These are phyloP conservation scores for Collybia nuda DNA, from an alignment of 768 basidiomycete genomes.

Conservation along the genomic window DNA sequence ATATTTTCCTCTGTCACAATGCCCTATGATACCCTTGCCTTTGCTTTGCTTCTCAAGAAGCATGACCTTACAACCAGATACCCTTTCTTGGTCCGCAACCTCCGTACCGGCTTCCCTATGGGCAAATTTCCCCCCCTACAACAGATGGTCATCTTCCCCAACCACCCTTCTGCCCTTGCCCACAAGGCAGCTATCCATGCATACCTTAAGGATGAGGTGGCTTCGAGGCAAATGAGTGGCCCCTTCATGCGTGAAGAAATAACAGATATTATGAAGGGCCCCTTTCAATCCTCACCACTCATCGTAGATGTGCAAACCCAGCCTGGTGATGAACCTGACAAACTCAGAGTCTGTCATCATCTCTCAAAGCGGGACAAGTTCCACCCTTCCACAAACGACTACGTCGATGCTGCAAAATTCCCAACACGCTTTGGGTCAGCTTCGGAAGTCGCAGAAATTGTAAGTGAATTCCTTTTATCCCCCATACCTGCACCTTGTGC, in stretches of 20 bases:
- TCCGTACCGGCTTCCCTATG: constrained; percentile 30
- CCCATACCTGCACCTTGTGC: no score
- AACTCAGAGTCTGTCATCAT: constrained; percentile 24
- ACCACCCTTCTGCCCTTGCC: constrained; percentile 13
- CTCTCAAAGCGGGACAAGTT: constrained; percentile 19
- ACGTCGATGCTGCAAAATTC: constrained; percentile 20
- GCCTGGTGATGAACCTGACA: constrained; percentile 17
- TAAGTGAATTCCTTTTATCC: constrained; percentile 13
- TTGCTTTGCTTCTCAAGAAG: constrained; percentile 19
- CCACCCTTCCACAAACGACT: constrained; percentile 19
- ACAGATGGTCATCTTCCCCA: constrained; percentile 15
- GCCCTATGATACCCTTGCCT: constrained; percentile 29
- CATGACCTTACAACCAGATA: constrained; percentile 21
- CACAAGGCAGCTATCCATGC: constrained; percentile 11
- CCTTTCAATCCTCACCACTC: constrained; percentile 27
- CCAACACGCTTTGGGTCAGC: constrained; percentile 26
- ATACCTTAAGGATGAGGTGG: constrained; percentile 19
- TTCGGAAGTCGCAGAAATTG: constrained; percentile 20
- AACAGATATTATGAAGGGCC: constrained; percentile 21
- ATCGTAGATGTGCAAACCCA: constrained; percentile 23
- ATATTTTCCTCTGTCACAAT: constrained; percentile 23
- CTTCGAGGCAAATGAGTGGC: constrained; percentile 21
- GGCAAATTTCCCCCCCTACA: constrained; percentile 25
- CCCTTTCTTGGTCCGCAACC: constrained; percentile 25
- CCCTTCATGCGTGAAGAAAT: constrained; percentile 14